Conservation (phyloP, 129 eudicot species). For the Lactuca sativa region DNA sequence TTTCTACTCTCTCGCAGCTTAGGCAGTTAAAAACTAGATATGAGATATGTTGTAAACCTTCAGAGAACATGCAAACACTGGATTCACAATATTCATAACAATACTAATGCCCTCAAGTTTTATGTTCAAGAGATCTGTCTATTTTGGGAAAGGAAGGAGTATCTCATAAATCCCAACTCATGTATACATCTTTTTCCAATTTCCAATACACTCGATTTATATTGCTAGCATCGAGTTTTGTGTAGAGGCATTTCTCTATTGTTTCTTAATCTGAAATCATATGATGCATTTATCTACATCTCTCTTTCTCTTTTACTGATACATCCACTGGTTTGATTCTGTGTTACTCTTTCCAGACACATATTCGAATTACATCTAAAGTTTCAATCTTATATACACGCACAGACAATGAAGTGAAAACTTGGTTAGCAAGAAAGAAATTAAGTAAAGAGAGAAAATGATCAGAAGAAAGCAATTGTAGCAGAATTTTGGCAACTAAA, state of each 20-base stretch:
- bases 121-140: neutral
- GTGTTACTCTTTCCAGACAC: conserved; percentile 7
- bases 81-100: conserved; percentile 1
- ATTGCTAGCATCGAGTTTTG: conserved; percentile 1
- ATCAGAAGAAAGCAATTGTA: conserved; percentile 6
- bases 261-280: conserved; percentile 1
- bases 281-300: conserved; percentile 16
- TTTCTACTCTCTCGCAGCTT: too few species aligned
- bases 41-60: neutral
- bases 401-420: neutral
- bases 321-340: conserved; percentile 10
- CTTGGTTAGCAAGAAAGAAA: conserved; percentile 23
- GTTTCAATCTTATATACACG: conserved; percentile 3
- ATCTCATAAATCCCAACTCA: conserved; percentile 9
- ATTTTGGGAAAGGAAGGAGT: conserved; percentile 17
- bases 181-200: neutral
- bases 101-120: conserved; percentile 15
- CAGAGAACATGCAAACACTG: conserved; percentile 7
- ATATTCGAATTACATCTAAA: conserved; percentile 5
- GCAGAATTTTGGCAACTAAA: conserved; percentile 13
- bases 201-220: neutral
- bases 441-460: conserved; percentile 4
- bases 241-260: conserved; percentile 3
- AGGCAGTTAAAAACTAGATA: neutral
- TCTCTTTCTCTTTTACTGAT: conserved; percentile 7